Base-by-base conservation (phyloP, 2,329 filamentous ascomycete genomes). In the Botrytis squamosa region DNA sequence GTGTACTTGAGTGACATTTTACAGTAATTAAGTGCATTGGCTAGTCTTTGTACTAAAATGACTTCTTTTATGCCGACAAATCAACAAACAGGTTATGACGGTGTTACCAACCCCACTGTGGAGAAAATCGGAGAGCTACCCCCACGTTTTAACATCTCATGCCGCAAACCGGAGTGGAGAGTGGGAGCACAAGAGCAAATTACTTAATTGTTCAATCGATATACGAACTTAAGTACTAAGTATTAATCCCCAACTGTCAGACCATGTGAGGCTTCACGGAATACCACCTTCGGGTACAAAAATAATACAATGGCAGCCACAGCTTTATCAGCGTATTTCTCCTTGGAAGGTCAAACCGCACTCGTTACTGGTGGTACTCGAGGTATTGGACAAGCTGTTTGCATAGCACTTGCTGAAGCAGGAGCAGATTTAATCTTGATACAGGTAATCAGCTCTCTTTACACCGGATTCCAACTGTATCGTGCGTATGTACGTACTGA, bases 371-470 rank as follows among this genome's bases (percentile, higher is more conserved):
- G 83, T 18, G 82, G 80, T 70, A 83, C 81, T 18, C 78, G 83
- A 55, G 83, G 83, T 10, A 82, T 84, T 72, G 83, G 83, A 10
- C 80, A 81, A 77, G 79, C 82, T 33, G 80, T 82, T 64, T 82
- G 81, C n/a, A 72, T 82, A 42, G 81, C 80, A 25, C 73, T 84
- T 29, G 83, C 83, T 14, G 81, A 83, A 74, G 81, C 81, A 57
- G 83, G 83, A 62, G 83, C 82, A 74, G 81, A 83, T 78, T 78
- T 83, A 46, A 80, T 84, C 66, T 78, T 84, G 67, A 79, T 84
- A 74, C 83, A 84, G 80, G 82, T 83, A 75, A 74, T 72, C 63
- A 42, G 64, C 70, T 36, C 63, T 70, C 25, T 60, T 71, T 65
- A 7, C 16, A 20, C 40, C 25, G 20, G n/a, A 36, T 36, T 16